Evolutionary conservation across 2,329 filamentous ascomycete species (phyloP), one percentile per base, ranked within the genome.

Genomic region (Penicillium verrucosum): DNA sequence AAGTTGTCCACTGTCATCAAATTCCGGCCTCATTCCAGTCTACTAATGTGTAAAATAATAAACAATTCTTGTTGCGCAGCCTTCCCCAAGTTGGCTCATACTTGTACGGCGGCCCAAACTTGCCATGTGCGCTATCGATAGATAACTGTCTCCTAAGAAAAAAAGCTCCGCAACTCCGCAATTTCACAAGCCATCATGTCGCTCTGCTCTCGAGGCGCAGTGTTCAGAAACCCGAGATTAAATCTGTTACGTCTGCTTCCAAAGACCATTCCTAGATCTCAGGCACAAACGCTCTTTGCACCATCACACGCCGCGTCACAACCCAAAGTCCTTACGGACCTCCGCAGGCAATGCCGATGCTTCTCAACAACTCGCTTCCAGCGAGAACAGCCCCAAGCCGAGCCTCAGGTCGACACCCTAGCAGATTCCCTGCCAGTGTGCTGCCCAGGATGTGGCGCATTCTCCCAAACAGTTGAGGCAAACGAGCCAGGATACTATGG

Each of bases 361-460:
- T 60, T 67, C 37, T 67, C 67, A 40, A 63, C 65, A 37, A 53
- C 57, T 5, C 37, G 43, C 16, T 48, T 57, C 8, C 49, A 53
- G 37, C 36, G 8, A 41, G 44, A 55, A 23, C 55, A 64, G 32
- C 32, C 60, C n/a, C 16, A 32, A 7, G 7, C 49, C n/a, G 60
- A 63, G 5, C 42, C 58, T 8, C 14, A 60, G 9, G 54, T 59
- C 2, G 60, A 67, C 10, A 32, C 58, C 2, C 10, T 62, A n/a
- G 57, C 60, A 6, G 60, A 67, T 18, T 36, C 58, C 7, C 68
- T 86, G 12, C 83, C 83, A 0, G 54, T 77, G 7, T 78, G 79
- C 25, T 87, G 85, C 68, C 85, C 85, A 30, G 85, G 85, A 63
- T 88, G 85, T 62, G 85, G 85, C 52, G 85, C 84, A 29, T 80